A percentile compares a stretch with the other conserved stretches of the same genome.
phyloP scores from a whole-genome alignment of 2,329 filamentous ascomycete species.

The Monilinia laxa region DNA sequence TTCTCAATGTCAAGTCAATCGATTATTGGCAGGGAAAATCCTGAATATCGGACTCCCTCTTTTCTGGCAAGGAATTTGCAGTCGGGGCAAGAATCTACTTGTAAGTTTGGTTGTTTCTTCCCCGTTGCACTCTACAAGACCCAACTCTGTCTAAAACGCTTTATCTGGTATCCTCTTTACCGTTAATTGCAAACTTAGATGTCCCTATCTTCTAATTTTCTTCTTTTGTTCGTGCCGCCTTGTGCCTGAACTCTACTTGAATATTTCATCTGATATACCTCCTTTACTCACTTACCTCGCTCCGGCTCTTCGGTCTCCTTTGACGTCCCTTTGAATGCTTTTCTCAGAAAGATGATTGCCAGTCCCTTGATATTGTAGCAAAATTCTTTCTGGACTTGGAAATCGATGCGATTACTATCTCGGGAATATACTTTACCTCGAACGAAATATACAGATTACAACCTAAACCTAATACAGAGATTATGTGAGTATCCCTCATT shows the following conservation, averaged over 20 bases:
- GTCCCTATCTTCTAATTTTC: too few species aligned
- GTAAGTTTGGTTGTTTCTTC: not conserved
- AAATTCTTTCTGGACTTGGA: not conserved
- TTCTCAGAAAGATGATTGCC: not conserved
- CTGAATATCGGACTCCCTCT: not conserved
- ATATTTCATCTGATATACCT: not conserved
- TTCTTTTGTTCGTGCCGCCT: too few species aligned
- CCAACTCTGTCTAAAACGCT: not conserved
- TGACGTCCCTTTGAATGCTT: not conserved
- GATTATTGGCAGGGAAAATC: not conserved
- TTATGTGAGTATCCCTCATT: not conserved
- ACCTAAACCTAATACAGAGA: not conserved
- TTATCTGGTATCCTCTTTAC: not conserved
- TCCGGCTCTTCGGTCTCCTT: not conserved
- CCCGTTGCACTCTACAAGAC: not conserved
- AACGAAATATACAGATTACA: not conserved
- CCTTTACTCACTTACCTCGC: not conserved
- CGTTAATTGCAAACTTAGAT: too few species aligned
- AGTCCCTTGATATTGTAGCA: not conserved
- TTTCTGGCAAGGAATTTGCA: not conserved
- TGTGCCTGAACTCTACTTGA: too few species aligned
- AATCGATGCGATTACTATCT: conserved; percentile 1
- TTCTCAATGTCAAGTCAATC: not conserved
- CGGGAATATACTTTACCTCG: not conserved
- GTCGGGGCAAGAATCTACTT: too few species aligned